Evolutionary conservation across 768 basidiomycete genomes (phyloP), one percentile per base, ranked within the genome.

Genomic region (Gymnopilus junonius): DNA sequence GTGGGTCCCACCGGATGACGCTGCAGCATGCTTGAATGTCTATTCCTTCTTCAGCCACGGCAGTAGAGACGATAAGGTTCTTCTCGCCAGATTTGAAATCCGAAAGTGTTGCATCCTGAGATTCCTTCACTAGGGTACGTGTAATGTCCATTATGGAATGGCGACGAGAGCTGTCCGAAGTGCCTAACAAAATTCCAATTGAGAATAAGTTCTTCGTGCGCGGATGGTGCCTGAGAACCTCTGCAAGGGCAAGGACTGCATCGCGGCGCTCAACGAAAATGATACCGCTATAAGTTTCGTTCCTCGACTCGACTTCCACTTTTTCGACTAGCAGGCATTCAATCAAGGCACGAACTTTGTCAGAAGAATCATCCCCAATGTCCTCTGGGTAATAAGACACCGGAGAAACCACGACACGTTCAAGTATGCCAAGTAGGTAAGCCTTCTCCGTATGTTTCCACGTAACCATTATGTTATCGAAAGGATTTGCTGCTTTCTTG

Each of bases 41-140:
- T 31, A 95, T 82, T 0, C 93, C 94, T 72, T 95, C 94, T 69
- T 95, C 94, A 0, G 93, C 93, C 2, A 95, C 92, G 0, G 89
- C 78, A 0, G 93, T 93, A 1, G 90, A 87, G 3, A 94, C 73
- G 58, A 94, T 83, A 0, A 93, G 76, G 65, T 91, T 91, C 76
- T 85, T 87, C 51, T 87, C 85, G 6, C 92, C 92, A 1, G 82
- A 79, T 51, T 83, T 81, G 73, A 95, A 94, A 43, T 87, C 85
- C 0, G 75, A 74, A 6, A 95, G 77, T 0, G 85, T 87, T 20
- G 85, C 81, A 5, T 83, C 74, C 34, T 88, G 87, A 2, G 80
- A 67, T 21, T 86, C 78, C 53, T 80, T 82, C 21, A 82, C 65
- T 25, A 91, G 77, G 46, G 75, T 77, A 8, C 88, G 84, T 0